Base-by-base conservation (phyloP, 495 filamentous ascomycete genomes). In the Penicillium subrubescens region DNA sequence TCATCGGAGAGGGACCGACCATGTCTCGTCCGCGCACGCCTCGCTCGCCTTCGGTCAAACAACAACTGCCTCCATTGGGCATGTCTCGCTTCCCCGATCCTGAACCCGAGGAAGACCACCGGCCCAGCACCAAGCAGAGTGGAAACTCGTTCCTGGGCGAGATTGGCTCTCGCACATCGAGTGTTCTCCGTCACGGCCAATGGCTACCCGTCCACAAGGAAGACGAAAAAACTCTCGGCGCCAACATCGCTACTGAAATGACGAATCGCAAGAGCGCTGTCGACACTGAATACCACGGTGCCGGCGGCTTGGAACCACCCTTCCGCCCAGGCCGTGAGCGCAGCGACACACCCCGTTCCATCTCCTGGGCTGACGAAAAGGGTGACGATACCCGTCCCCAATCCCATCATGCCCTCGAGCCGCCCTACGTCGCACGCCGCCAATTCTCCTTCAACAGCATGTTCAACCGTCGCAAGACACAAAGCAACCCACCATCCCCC, bases 381-480 rank as follows among this genome's bases (percentile, higher is more conserved):
- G 56, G 41, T 11, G 79, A 77, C 8, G 69, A 76, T 8, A 39
- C 25, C 53, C 31, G 31, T 23, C 31, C 53, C 7, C 53, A 56
- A 21, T 7, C 53, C 12, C 51, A 54, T 10, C 70, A 77, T 19
- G 57, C 51, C 4, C 64, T 69, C 37, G 67, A 67, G 15, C 65
- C 67, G 2, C 67, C 68, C 15, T 66, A 74, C 34, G 56, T 54
- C 33, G 51, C 87, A 81, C 77, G 80, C 81, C 88, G 95, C 39
- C 93, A 97, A 73, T 98, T 97, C 79, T 93, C 90, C 31, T 98
- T 98, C 82, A 89, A 94, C 69, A 89, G 88, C 64, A 86, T 95
- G 54, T 92, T 97, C 75, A 79, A 81, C 62, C 70, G 81, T 71
- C 70, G 78, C 68, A 77, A 75, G 67, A 48, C 71, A 17, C 67